Base-by-base conservation (phyloP, 768 basidiomycete species). In the Collybiopsis confluens region DNA sequence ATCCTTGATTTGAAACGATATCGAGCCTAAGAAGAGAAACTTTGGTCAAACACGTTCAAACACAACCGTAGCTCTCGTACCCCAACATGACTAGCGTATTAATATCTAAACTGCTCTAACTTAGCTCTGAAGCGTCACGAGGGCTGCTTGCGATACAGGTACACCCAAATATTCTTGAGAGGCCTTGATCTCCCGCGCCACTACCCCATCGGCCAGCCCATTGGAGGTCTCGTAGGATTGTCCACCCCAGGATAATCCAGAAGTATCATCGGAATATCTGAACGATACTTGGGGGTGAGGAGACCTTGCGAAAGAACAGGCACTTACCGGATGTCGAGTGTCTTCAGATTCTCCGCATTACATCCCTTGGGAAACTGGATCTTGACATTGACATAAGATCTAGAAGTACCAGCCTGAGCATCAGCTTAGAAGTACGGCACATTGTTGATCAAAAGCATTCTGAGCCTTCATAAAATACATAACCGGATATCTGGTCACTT, bases 191-290 rank as follows among this genome's bases (percentile, higher is more conserved):
- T 35, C 6, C 45, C 11, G 8, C 6, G 21, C n/a, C 16, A 38
- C 35, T 11, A 10, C 18, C 21, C 47, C 35, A 7, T 21, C 9
- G 21, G 37, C 23, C 11, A 37, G 37, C 4, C 59, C 70, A 18
- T 73, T 62, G 24, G 54, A 15, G 8, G 70, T 74, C 52, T 72
- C 73, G 30, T 72, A 71, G 3, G 66, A 65, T 54, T 66, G 70
- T 8, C 68, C 70, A 45, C 64, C 72, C 68, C 70, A 68, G 0
- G 64, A 72, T 45, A 73, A 6, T n/a, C 56, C 56, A 38, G 23
- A 36, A 3, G 65, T 71, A 56, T 79, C 80, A 53, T 80, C 74
- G 1, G 81, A 76, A 56, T 75, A 69, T 15, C 77, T 81, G 16
- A 2, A 37, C 10, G n/a, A 23, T 4, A 15, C 18, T 11, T 3